Base-by-base conservation (phyloP, 257 asterid genomes). In the Agastache rugosa region DNA sequence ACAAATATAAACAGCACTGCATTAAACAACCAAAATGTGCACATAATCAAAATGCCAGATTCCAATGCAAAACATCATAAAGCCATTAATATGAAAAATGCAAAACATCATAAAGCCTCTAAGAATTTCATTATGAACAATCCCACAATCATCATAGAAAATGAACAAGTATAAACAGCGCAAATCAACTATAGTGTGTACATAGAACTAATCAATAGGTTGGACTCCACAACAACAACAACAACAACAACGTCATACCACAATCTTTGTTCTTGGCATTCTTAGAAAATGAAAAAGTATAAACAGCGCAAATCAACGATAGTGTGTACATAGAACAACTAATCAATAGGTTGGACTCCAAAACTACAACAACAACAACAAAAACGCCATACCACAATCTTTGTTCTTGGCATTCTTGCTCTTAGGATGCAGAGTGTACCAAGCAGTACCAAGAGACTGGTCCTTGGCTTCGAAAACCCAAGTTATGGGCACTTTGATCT, bases 361-460 rank as follows among this genome's bases (percentile, higher is more conserved):
- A 15, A 74, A 37, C 37, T 63, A 53, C 29, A 17, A 25, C 15
- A 56, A 54, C 60, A 74, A 25, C 15, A 56, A 54, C 61, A 75
- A 48, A 17, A 70, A 55, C 17, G 35, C 60, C 17, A 58, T 75
- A 72, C 97, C 98, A 75, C 99, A 95, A 12, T 91, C 93, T 75
- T 77, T 90, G 87, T 69, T 86, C 88, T 92, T 89, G 71, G 91
- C 74, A 83, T 88, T 95, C 83, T 82, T 88, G 67, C 74, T 83
- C 78, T 87, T 91, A 58, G 99, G 97, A 75, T 75, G 88, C 85
- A 95, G 80, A 7, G 89, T 72, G 84, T 89, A 88, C 98, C 97
- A 95, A 76, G 87, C 79, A 63, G 96, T 89, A 74, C 96, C 96
- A 56, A 92, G 96, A 59, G 98, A 89, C 62, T 86, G 90, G 68